phyloP scores from a whole-genome alignment of 1,284 basidiomycete genomes.

The Waitea zeae region DNA sequence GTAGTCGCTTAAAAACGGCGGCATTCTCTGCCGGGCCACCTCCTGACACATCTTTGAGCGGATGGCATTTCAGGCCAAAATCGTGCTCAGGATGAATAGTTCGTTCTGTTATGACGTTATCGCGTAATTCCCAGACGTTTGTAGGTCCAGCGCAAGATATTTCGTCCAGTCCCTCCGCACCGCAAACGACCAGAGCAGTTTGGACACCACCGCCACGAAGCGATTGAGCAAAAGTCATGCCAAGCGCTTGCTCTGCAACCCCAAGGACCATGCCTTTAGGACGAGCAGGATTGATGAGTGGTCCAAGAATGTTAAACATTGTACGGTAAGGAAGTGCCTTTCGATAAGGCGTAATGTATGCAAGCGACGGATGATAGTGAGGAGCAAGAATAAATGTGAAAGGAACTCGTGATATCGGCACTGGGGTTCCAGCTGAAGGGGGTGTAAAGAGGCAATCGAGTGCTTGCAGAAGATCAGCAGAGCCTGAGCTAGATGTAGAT shows the following conservation, averaged over 20 bases:
- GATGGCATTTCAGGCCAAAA: constrained; percentile 61
- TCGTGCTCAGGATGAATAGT: constrained; percentile 32
- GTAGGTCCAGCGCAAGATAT: constrained; percentile 90
- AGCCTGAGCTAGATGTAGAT: constrained; percentile 88
- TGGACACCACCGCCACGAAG: constrained; percentile 53
- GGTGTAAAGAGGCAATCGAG: constrained; percentile 72
- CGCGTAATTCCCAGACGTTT: constrained; percentile 46
- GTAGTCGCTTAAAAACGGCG: constrained; percentile 37
- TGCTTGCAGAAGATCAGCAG: constrained; percentile 82
- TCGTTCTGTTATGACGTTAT: constrained; percentile 33
- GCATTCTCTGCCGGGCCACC: constrained; percentile 65
- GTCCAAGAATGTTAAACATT: constrained; percentile 93
- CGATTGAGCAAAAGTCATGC: constrained; percentile 69
- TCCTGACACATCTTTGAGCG: constrained; percentile 55
- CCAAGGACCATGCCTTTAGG: constrained; percentile 84
- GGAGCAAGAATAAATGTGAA: constrained; percentile 93
- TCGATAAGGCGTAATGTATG: constrained; percentile 73
- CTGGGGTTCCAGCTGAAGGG: constrained; percentile 36
- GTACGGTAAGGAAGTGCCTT: constrained; percentile 87
- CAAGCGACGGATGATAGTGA: constrained; percentile 83
- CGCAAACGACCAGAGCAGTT: constrained; percentile 87
- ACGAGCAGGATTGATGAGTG: constrained; percentile 82
- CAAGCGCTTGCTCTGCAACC: constrained; percentile 76
- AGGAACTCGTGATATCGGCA: constrained; percentile 41
- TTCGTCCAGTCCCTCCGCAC: constrained; percentile 85